A percentile compares a stretch with the other conserved stretches of the same genome.
These are phyloP conservation scores for Lasiodiplodia hormozganensis DNA, from an alignment of 2,329 filamentous ascomycete species.

Conservation along the genomic window DNA sequence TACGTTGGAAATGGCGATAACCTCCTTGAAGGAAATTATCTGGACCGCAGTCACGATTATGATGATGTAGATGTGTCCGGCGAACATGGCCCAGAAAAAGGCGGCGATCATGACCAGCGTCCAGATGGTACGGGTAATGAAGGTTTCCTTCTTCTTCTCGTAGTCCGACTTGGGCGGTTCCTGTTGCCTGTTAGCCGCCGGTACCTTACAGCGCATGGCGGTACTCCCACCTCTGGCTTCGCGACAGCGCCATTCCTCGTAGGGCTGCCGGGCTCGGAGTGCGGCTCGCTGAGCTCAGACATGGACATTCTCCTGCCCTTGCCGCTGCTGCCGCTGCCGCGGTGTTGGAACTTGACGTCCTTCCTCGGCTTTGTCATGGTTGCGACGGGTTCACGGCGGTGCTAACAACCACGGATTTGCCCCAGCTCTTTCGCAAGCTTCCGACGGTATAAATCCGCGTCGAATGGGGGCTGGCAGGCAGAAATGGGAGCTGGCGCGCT, in stretches of 20 bases:
- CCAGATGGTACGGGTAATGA: conserved; percentile 97
- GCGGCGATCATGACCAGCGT: conserved; percentile 94
- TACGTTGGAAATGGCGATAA: conserved; percentile 96
- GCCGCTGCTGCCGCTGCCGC: conserved; percentile 53
- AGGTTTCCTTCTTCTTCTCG: conserved; percentile 98
- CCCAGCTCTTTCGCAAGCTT: conserved; percentile 7
- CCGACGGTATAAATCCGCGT: not conserved
- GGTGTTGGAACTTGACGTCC: conserved; percentile 64
- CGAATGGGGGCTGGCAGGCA: conserved; percentile 7
- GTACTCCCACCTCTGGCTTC: conserved; percentile 34
- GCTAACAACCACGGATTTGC: not conserved
- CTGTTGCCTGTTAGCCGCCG: conserved; percentile 34
- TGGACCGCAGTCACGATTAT: conserved; percentile 90
- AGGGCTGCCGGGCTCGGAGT: conserved; percentile 60
- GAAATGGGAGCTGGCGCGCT: conserved; percentile 5
- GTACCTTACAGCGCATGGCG: not conserved
- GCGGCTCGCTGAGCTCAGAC: conserved; percentile 71
- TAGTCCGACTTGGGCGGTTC: conserved; percentile 70
- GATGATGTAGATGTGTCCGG: conserved; percentile 97
- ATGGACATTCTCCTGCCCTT: conserved; percentile 70
- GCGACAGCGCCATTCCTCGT: conserved; percentile 50
- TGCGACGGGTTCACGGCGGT: not conserved
- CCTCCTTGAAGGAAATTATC: conserved; percentile 98
- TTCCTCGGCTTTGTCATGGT: conserved; percentile 51
- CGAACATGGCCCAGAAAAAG: conserved; percentile 92